Evolutionary conservation across 2,329 filamentous ascomycete genomes (phyloP), one percentile per base, ranked within the genome.

Genomic region (Dactylella cylindrospora): DNA sequence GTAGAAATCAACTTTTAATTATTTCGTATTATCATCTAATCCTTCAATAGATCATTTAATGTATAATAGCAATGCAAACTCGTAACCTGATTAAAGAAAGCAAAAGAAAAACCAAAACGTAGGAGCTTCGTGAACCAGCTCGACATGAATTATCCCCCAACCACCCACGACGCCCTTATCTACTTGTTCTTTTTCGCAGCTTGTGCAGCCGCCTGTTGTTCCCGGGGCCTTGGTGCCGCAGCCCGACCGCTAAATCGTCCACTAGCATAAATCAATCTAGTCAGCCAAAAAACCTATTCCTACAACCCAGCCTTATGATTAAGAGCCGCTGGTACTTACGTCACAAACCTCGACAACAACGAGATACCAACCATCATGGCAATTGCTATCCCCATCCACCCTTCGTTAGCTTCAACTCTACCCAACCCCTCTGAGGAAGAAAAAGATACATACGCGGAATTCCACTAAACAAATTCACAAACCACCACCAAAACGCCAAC

Each of bases 351-450:
- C 55, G 55, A 61, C 28, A 61, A 39, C 55, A 61, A 17, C 2
- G 47, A 47, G 28, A 61, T 61, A 5, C 40, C 47, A 36, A 61
- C 26, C 55, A 61, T 61, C 55, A 53, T 61, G n/a, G 55, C 55
- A n/a, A n/a, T n/a, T n/a, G n/a, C n/a, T n/a, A n/a, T n/a, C n/a
- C n/a, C n/a, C n/a, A n/a, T n/a, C n/a, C n/a, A n/a, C n/a, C n/a
- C n/a, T n/a, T n/a, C n/a, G n/a, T n/a, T n/a, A n/a, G n/a, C n/a
- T n/a, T n/a, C n/a, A n/a, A n/a, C n/a, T n/a, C n/a, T n/a, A n/a
- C n/a, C n/a, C n/a, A n/a, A n/a, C n/a, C n/a, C n/a, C n/a, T n/a
- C n/a, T n/a, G n/a, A n/a, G n/a, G n/a, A n/a, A n/a, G n/a, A n/a
- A n/a, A n/a, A n/a, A n/a, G n/a, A n/a, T n/a, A n/a, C 47, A 61